These are phyloP conservation scores for Physcomitrellopsis africana DNA, from an alignment of 225 moss, liverwort and hornwort species.

Conservation along the genomic window DNA sequence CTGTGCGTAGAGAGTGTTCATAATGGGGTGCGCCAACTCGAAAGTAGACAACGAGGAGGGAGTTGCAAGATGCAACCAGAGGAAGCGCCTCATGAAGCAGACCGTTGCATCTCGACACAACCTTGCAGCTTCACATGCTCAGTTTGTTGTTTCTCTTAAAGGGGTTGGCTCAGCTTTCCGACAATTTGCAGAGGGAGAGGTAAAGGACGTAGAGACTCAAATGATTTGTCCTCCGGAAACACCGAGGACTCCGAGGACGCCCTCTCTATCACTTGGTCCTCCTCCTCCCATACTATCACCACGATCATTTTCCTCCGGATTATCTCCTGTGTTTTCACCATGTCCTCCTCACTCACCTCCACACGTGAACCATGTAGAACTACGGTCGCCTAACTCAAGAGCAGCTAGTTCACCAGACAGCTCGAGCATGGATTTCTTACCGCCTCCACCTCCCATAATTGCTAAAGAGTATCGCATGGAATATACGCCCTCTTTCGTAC, in stretches of 20 bases:
- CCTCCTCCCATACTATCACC: constrained; percentile 34
- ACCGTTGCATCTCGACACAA: constrained; percentile 60
- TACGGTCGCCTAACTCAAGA: constrained; percentile 33
- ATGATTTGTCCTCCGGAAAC: constrained; percentile 41
- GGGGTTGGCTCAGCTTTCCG: constrained; percentile 70
- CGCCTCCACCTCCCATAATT: constrained; percentile 49
- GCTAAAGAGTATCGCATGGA: constrained; percentile 56
- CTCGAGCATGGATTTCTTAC: constrained; percentile 38
- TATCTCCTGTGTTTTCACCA: constrained; percentile 38
- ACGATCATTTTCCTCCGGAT: constrained; percentile 40
- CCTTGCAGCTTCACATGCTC: constrained; percentile 65
- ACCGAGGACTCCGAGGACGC: constrained; percentile 44
- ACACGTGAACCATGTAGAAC: constrained; percentile 42
- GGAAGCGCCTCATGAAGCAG: constrained; percentile 74
- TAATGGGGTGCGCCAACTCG: constrained; percentile 82
- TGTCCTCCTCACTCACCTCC: constrained; percentile 51
- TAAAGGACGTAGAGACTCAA: constrained; percentile 42
- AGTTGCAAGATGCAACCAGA: constrained; percentile 76
- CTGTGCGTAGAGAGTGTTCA: not conserved
- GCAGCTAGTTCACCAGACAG: constrained; percentile 46
- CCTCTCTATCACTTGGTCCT: constrained; percentile 35
- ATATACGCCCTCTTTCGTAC: constrained; percentile 50
- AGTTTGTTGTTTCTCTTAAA: constrained; percentile 60
- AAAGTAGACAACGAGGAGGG: constrained; percentile 82
- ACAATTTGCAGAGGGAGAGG: constrained; percentile 70